Conservation (phyloP, 1,284 basidiomycete genomes). For the Apiotrichum montevideense region DNA sequence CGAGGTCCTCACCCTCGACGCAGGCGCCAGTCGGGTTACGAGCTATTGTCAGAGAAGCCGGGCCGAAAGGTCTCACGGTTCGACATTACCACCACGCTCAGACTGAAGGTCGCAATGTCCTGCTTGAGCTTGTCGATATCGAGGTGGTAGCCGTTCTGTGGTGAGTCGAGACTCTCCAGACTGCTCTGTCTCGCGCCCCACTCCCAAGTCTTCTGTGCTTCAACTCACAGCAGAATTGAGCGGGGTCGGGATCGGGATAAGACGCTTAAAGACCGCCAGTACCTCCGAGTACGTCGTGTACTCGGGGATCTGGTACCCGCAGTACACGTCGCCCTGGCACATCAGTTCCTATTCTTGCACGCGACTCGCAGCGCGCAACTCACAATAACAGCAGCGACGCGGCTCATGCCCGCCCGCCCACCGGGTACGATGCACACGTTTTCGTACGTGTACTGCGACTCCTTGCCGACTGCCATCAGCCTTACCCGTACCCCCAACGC, state of each 20-base stretch:
- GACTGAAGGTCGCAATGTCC: slow-evolving; percentile 51
- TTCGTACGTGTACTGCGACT: slow-evolving; percentile 78
- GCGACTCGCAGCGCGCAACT: neutral
- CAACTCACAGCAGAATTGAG: slow-evolving; percentile 18
- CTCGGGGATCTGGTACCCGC: slow-evolving; percentile 37
- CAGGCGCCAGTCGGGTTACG: slow-evolving; percentile 67
- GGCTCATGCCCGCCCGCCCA: slow-evolving; percentile 77
- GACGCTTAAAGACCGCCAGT: slow-evolving; percentile 75
- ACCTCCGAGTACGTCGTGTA: slow-evolving; percentile 55
- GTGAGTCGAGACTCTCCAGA: neutral
- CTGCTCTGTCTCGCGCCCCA: too few relatives aligned
- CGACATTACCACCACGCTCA: slow-evolving; percentile 78
- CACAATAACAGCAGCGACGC: slow-evolving; percentile 76
- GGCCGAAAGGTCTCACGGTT: slow-evolving; percentile 50
- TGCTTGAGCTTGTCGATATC: slow-evolving; percentile 54
- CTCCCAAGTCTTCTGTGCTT: too few relatives aligned
- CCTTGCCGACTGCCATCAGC: slow-evolving; percentile 53
- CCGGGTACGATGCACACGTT: slow-evolving; percentile 66
- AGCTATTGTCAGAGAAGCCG: slow-evolving; percentile 7
- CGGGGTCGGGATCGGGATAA: slow-evolving; percentile 80
- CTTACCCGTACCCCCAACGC: neutral
- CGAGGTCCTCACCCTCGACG: slow-evolving; percentile 67
- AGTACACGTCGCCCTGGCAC: slow-evolving; percentile 34
- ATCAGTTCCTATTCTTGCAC: neutral
- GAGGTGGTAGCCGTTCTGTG: slow-evolving; percentile 59